Evolutionary conservation across 106 monocot genomes (phyloP).

Genomic region (Gastrodia elata): DNA sequence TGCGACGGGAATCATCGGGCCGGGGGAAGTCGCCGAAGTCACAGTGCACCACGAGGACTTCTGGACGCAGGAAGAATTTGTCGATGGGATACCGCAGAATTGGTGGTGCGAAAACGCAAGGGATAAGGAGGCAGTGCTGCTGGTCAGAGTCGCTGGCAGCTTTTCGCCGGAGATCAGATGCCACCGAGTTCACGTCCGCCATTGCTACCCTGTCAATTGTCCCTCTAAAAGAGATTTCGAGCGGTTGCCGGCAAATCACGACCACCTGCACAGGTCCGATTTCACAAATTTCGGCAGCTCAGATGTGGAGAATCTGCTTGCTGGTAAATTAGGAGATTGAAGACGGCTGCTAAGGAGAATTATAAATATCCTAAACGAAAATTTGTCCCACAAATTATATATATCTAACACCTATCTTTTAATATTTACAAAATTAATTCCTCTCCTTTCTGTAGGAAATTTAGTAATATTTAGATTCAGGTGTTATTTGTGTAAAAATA

Average conservation of each 20-base stretch:
- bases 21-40: constrained; percentile 54
- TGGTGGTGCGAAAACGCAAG: constrained; percentile 64
- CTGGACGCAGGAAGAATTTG: constrained; percentile 48
- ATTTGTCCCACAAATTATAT: no score
- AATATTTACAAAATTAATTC: no score
- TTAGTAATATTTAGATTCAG: no score
- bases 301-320: constrained; percentile 18
- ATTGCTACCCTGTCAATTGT: constrained; percentile 25
- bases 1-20: constrained; percentile 60
- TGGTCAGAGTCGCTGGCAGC: constrained; percentile 50
- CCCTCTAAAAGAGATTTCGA: constrained; percentile 9
- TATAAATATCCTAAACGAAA: no score
- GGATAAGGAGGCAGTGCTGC: constrained; percentile 52
- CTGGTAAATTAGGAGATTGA: no score
- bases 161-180: constrained; percentile 26
- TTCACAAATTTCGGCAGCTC: constrained; percentile 24
- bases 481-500: no score
- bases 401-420: no score
- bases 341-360: no score
- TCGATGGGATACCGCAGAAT: constrained; percentile 56
- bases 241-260: constrained; percentile 29
- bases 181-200: constrained; percentile 50
- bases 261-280: constrained; percentile 51
- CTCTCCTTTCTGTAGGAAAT: no score
- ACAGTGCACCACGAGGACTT: constrained; percentile 65